Percentiles rank a stretch among this genome's conserved stretches.
These are phyloP conservation scores for Carex pumila DNA, from an alignment of 176 grass and related monocot species.

Conservation along the genomic window DNA sequence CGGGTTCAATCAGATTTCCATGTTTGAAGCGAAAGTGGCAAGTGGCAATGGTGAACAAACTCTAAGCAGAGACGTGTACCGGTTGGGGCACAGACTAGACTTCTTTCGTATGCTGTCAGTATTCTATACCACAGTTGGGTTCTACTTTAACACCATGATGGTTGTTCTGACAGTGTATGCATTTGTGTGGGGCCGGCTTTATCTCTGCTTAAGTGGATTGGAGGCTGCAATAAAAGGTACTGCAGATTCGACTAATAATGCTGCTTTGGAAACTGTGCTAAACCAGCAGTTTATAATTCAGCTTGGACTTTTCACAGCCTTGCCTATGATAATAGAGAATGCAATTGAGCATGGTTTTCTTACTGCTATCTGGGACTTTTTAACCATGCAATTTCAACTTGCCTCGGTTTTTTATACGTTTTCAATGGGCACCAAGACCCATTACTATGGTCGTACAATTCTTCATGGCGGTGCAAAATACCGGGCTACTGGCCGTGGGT, in stretches of 20 bases:
- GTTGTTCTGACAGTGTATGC: constrained; percentile 92
- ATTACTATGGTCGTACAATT: constrained; percentile 94
- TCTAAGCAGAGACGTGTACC: constrained; percentile 86
- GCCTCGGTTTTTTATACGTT: constrained; percentile 94
- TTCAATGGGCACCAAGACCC: constrained; percentile 90
- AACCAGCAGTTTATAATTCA: constrained; percentile 96
- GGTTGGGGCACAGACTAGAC: constrained; percentile 91
- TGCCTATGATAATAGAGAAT: constrained; percentile 96
- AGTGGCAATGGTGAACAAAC: constrained; percentile 99
- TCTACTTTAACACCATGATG: constrained; percentile 99
- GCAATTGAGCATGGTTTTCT: constrained; percentile 86
- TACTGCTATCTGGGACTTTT: constrained; percentile 80
- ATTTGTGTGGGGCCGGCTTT: constrained; percentile 89
- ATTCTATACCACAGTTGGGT: constrained; percentile 93
- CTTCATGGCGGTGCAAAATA: constrained; percentile 99
- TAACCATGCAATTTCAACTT: constrained; percentile 93
- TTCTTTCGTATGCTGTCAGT: constrained; percentile 93
- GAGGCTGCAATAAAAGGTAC: constrained; percentile 64
- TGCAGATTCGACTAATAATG: constrained; percentile 75
- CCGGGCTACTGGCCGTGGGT: constrained; percentile 92
- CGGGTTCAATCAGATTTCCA: constrained; percentile 95
- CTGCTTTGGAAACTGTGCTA: constrained; percentile 66
- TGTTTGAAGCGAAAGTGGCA: constrained; percentile 98
- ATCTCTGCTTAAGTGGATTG: constrained; percentile 89
- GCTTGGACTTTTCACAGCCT: constrained; percentile 79